phyloP scores from a whole-genome alignment of 495 filamentous ascomycete species.

The Paragyromitra xinjiangensis region DNA sequence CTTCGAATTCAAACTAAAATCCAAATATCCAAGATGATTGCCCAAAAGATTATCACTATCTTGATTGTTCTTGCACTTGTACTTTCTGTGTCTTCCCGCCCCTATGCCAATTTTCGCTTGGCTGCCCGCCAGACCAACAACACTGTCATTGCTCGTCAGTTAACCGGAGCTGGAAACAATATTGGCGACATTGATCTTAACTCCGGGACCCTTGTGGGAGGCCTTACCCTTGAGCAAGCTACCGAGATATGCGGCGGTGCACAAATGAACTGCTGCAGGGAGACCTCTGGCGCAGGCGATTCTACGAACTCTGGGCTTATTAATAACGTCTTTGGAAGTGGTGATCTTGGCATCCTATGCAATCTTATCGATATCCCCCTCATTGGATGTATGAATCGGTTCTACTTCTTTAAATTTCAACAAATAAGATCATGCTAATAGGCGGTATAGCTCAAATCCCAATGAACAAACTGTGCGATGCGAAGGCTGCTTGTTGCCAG shows the following conservation, averaged over 20 bases:
- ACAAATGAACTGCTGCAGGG: slow-evolving; percentile 36
- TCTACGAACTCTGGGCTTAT: slow-evolving; percentile 11
- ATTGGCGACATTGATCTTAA: slow-evolving; percentile 5
- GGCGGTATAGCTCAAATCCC: not conserved
- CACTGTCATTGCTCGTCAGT: not conserved
- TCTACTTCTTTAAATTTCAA: too few relatives aligned
- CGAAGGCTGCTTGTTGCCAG: slow-evolving; percentile 1
- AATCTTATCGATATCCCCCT: slow-evolving; percentile 4
- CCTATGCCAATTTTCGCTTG: not conserved
- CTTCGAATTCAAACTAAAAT: not conserved
- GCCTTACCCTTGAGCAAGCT: slow-evolving; percentile 28
- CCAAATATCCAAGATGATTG: slow-evolving; percentile 17
- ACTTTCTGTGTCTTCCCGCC: slow-evolving; percentile 17
- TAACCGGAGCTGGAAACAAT: not conserved
- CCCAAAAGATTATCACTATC: slow-evolving; percentile 18
- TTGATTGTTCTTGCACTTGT: slow-evolving; percentile 16
- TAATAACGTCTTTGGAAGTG: slow-evolving; percentile 9
- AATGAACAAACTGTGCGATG: not conserved
- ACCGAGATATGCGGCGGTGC: slow-evolving; percentile 6
- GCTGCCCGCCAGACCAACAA: slow-evolving; percentile 12
- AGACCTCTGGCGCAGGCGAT: slow-evolving; percentile 1
- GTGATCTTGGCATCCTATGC: slow-evolving; percentile 17
- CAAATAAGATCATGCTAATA: not conserved
- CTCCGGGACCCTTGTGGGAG: slow-evolving; percentile 2
- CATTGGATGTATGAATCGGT: slow-evolving; percentile 1